Evolutionary conservation across 208 protist species (phyloP), one percentile per base, ranked within the genome.

Genomic region (Leishmania lainsoni): DNA sequence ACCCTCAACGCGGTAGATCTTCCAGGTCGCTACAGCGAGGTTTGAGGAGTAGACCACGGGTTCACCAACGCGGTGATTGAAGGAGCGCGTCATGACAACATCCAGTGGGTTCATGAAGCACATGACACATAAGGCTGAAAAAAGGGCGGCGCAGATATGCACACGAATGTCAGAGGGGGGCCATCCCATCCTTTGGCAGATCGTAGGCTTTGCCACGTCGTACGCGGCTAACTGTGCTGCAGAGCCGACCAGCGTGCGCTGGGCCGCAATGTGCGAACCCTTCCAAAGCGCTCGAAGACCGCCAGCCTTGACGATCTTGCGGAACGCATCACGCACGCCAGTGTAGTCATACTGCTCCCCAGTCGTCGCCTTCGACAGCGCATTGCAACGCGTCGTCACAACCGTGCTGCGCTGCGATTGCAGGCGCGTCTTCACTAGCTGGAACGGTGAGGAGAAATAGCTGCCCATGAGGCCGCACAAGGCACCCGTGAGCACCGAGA

Each of bases 401-500:
- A 85, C 79, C 32, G 75, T 84, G 76, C 69, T 89, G 58, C 82
- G 87, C 77, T 92, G 84, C 35, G 89, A 82, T 81, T 96, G 92
- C 83, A 96, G 70, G 3, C 91, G 92, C 35, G 90, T 94, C 84
- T 96, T 96, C 63, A 96, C 80, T 75, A 93, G 66, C 32, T 90
- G 79, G 51, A 96, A 92, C 2, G 92, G 92, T 3, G 88, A 90
- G 39, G 90, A 84, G 14, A 87, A 48, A 80, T 87, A 83, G 63
- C 83, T 80, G 76, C 92, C 92, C 17, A 89, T 68, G 14, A 87
- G 45, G 20, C 92, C 92, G 61, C 89, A 93, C 61, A 84, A 51
- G 48, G 73, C 78, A n/a, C 81, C 75, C 12, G 78, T 73, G 4
- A 73, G 29, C 39, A 79, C 72, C 17, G 81, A 80, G 39, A 80